Evolutionary conservation across 2,329 filamentous ascomycete genomes (phyloP).

Genomic region (Neocatenulostroma microsporum): DNA sequence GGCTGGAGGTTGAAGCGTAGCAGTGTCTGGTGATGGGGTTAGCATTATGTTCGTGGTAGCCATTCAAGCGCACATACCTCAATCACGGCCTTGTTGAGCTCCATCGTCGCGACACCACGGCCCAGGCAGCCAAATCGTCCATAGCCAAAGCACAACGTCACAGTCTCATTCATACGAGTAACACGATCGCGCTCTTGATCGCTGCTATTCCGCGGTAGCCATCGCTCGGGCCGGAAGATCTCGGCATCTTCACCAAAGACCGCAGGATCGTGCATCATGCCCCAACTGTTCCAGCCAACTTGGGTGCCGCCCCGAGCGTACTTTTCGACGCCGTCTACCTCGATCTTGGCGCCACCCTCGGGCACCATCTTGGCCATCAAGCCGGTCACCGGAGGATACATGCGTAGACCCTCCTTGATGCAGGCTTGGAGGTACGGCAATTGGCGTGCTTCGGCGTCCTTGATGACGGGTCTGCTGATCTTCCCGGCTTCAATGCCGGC

Average conservation of each 20-base stretch:
- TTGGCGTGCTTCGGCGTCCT: slow-evolving; percentile 37
- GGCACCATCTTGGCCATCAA: slow-evolving; percentile 32
- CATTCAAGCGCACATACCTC: no score
- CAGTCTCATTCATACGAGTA: slow-evolving; percentile 29
- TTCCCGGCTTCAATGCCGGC: slow-evolving; percentile 31
- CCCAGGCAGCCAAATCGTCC: slow-evolving; percentile 33
- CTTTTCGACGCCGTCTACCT: slow-evolving; percentile 29
- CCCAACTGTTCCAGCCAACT: slow-evolving; percentile 34
- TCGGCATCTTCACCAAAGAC: slow-evolving; percentile 33
- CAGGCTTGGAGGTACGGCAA: slow-evolving; percentile 42
- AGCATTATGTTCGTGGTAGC: no score
- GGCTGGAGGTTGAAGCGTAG: slow-evolving; percentile 33
- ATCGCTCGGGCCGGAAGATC: slow-evolving; percentile 33
- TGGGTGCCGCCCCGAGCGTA: slow-evolving; percentile 31
- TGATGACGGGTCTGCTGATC: slow-evolving; percentile 41
- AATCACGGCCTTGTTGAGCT: slow-evolving; percentile 33
- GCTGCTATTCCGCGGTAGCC: slow-evolving; percentile 25
- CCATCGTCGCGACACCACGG: slow-evolving; percentile 32
- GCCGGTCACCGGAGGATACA: slow-evolving; percentile 38
- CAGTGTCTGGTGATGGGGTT: no score
- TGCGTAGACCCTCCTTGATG: slow-evolving; percentile 41
- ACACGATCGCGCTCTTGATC: slow-evolving; percentile 24
- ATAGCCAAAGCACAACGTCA: slow-evolving; percentile 30
- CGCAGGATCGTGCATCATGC: slow-evolving; percentile 29
- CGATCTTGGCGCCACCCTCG: slow-evolving; percentile 26